phyloP scores from a whole-genome alignment of 2,329 filamentous ascomycete genomes.

The Penicillium sp. region DNA sequence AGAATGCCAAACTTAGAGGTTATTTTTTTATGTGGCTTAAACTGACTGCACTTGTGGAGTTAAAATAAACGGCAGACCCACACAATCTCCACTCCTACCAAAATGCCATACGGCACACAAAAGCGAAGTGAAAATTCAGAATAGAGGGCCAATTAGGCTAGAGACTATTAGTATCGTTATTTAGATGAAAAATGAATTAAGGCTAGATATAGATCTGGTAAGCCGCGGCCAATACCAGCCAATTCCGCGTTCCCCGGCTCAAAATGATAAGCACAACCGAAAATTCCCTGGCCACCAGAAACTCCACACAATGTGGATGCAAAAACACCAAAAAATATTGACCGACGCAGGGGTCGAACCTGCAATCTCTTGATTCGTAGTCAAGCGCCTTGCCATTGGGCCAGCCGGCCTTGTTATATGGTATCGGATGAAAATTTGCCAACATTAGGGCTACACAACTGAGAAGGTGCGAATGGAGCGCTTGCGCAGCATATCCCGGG shows the following conservation, averaged over 20 bases:
- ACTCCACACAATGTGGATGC: background rate
- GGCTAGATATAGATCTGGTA: background rate
- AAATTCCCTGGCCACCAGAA: background rate
- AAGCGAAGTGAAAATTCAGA: background rate
- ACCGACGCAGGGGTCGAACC: conserved; percentile 47
- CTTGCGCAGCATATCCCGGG: background rate
- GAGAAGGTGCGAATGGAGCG: background rate
- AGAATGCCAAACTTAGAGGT: background rate
- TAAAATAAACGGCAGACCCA: background rate
- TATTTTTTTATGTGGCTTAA: background rate
- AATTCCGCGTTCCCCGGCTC: background rate
- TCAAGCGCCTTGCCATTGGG: conserved; percentile 55
- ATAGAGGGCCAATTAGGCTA: background rate
- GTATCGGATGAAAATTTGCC: background rate
- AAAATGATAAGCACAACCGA: background rate
- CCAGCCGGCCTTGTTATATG: conserved; percentile 32
- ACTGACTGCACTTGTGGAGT: background rate
- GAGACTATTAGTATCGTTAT: background rate
- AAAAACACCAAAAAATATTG: conserved; percentile 22
- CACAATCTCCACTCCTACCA: background rate
- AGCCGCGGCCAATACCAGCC: background rate
- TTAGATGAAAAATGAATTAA: background rate
- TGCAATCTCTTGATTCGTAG: conserved; percentile 55
- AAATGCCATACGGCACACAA: background rate
- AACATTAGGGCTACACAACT: background rate